Evolutionary conservation across 169 alveolate species (phyloP).

Genomic region (Blepharisma undulans): DNA sequence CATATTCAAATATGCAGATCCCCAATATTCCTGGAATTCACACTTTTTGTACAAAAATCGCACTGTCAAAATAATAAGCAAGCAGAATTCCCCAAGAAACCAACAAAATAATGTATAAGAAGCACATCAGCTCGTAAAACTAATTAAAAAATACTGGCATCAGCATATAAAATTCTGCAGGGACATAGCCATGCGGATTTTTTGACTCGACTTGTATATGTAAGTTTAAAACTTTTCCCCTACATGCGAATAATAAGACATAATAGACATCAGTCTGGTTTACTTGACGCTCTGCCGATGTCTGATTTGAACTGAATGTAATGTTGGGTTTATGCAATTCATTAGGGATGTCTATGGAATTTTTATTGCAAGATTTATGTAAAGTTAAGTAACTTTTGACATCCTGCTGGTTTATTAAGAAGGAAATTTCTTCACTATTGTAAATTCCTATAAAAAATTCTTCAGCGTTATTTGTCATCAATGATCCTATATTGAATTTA

Average conservation of each 20-base stretch:
- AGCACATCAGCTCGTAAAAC: background rate
- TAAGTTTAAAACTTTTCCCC: background rate
- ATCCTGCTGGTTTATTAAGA: background rate
- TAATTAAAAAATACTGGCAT: conserved; percentile 22
- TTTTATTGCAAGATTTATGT: background rate
- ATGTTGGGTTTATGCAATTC: background rate
- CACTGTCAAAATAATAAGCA: background rate
- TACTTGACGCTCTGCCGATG: background rate
- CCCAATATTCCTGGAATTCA: conserved; percentile 32
- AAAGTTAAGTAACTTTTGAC: background rate
- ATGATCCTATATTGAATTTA: background rate
- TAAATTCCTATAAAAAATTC: background rate
- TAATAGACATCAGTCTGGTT: background rate
- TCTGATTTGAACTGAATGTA: background rate
- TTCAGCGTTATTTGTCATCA: background rate
- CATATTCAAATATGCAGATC: conserved; percentile 3
- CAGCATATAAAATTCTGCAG: conserved; percentile 6
- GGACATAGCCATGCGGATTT: conserved; percentile 19
- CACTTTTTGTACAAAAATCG: background rate
- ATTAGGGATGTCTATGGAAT: background rate
- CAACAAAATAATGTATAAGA: background rate
- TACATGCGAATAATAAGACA: background rate
- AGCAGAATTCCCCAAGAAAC: background rate
- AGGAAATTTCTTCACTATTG: background rate
- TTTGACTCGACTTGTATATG: background rate